These are phyloP conservation scores for Fragosphaeria purpurea DNA, from an alignment of 2,329 filamentous ascomycete genomes.

Conservation along the genomic window DNA sequence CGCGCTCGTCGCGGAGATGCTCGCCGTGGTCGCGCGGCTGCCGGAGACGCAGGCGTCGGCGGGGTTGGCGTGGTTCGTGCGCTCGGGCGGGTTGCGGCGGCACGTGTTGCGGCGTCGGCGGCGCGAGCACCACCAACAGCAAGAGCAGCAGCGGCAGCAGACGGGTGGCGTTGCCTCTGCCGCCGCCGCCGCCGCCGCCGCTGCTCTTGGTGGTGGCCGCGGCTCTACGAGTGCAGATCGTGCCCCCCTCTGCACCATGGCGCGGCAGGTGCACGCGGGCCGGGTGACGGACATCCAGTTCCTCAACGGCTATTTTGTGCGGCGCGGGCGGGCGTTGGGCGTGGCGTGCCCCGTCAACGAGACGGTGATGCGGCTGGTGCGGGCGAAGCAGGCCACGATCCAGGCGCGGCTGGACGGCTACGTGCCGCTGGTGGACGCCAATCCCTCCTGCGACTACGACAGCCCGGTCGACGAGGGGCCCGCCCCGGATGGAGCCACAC, in stretches of 20 bases:
- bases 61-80: constrained; percentile 45
- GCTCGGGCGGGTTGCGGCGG: constrained; percentile 51
- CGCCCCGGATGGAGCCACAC: too few species aligned
- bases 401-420: background rate
- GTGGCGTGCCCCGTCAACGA: constrained; percentile 64
- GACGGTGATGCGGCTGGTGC: constrained; percentile 61
- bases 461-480: too few species aligned
- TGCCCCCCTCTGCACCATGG: constrained; percentile 48
- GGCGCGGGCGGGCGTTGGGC: constrained; percentile 60
- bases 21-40: constrained; percentile 57
- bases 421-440: constrained; percentile 4
- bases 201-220: constrained; percentile 15
- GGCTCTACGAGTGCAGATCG: constrained; percentile 27
- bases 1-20: constrained; percentile 64
- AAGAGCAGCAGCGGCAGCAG: background rate
- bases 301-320: constrained; percentile 80
- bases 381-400: constrained; percentile 48
- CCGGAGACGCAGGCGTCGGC: constrained; percentile 61
- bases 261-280: constrained; percentile 52
- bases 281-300: constrained; percentile 67
- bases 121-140: background rate
- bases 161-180: constrained; percentile 20
- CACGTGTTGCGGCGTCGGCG: constrained; percentile 37
- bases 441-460: background rate
- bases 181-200: constrained; percentile 22